A percentile compares a stretch with the other conserved stretches of the same genome.
Evolutionary conservation across 1,284 basidiomycete species (phyloP).

Genomic region (Ustilago sp.): DNA sequence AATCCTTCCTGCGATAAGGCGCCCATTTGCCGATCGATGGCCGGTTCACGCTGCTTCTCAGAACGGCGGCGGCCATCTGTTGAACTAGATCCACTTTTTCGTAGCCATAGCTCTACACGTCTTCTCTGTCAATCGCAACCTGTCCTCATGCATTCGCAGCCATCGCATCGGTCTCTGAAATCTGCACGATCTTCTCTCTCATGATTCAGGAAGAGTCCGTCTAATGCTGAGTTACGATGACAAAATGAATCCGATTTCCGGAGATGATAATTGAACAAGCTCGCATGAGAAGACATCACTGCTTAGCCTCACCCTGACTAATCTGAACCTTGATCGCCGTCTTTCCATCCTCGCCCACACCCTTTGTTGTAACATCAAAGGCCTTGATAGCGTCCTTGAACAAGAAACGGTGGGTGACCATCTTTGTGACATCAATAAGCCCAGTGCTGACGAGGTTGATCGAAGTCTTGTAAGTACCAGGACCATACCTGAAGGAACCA

Average conservation of each 20-base stretch:
- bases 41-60: constrained; percentile 10
- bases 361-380: constrained; percentile 74
- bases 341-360: constrained; percentile 78
- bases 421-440: constrained; percentile 73
- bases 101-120: background rate
- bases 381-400: constrained; percentile 73
- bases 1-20: background rate
- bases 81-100: background rate
- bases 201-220: constrained; percentile 14
- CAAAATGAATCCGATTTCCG: background rate
- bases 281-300: constrained; percentile 1
- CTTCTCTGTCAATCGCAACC: background rate
- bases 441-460: constrained; percentile 74
- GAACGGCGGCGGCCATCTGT: constrained; percentile 12
- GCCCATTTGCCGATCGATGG: background rate
- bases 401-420: constrained; percentile 74
- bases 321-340: constrained; percentile 72
- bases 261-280: background rate
- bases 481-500: constrained; percentile 83
- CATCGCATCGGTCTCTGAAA: background rate
- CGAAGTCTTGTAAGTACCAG: constrained; percentile 77
- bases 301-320: constrained; percentile 61
- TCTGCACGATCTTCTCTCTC: background rate
- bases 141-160: background rate
- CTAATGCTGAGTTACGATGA: constrained; percentile 10